These are phyloP conservation scores for Hydrangea macrophylla DNA, from an alignment of 148 eudicot genomes.

Conservation along the genomic window DNA sequence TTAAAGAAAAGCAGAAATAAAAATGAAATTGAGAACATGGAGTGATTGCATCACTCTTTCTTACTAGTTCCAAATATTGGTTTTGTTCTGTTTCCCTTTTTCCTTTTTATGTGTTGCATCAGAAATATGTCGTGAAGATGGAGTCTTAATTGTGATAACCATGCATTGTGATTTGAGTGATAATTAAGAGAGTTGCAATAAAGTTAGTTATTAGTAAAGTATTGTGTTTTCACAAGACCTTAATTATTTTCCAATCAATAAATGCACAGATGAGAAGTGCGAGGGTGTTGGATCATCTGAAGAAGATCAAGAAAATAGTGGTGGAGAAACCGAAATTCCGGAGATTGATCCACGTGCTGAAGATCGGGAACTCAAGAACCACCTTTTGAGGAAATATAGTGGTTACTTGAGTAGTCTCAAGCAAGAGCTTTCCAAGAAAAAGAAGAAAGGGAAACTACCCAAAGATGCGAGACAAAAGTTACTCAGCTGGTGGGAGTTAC, in stretches of 20 bases:
- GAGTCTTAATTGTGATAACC: too few relatives aligned
- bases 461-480: constrained; percentile 69
- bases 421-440: constrained; percentile 83
- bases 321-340: constrained; percentile 71
- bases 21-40: neutral
- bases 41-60: neutral
- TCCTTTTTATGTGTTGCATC: neutral
- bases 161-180: neutral
- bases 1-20: too few relatives aligned
- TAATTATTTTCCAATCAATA: constrained; percentile 1
- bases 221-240: neutral
- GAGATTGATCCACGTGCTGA: constrained; percentile 94
- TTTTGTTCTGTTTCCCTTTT: too few relatives aligned
- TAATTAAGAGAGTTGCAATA: neutral
- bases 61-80: too few relatives aligned
- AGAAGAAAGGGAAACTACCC: constrained; percentile 75
- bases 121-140: too few relatives aligned
- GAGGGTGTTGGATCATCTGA: constrained; percentile 87
- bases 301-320: constrained; percentile 84
- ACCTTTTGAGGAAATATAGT: constrained; percentile 78
- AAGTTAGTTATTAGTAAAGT: neutral
- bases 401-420: constrained; percentile 90
- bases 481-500: constrained; percentile 76
- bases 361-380: constrained; percentile 86
- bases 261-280: constrained; percentile 56